Percentiles rank a stretch among this genome's conserved stretches.
Evolutionary conservation across 2,329 filamentous ascomycete genomes (phyloP).

Genomic region (Clonostachys sp.): DNA sequence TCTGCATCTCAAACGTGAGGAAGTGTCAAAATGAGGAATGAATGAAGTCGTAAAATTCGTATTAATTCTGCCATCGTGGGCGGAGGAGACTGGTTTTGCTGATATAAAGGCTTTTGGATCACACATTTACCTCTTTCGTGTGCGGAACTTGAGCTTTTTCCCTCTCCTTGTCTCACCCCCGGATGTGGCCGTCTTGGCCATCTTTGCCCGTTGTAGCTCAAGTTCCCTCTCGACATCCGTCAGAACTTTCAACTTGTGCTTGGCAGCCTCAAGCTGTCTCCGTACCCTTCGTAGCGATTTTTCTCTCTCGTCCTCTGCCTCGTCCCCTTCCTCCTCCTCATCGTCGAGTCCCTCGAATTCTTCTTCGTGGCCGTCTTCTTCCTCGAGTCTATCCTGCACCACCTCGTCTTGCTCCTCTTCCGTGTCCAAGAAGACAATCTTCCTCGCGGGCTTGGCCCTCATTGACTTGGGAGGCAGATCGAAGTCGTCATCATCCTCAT

Average conservation of each 20-base stretch:
- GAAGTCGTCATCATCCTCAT: conserved; percentile 24
- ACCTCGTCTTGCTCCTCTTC: conserved; percentile 25
- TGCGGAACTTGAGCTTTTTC: conserved; percentile 57
- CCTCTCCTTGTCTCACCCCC: conserved; percentile 55
- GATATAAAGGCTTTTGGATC: background rate
- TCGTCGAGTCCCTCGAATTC: conserved; percentile 8
- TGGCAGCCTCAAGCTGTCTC: conserved; percentile 42
- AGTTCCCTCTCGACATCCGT: conserved; percentile 52
- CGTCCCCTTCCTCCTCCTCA: conserved; percentile 15
- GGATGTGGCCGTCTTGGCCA: conserved; percentile 61
- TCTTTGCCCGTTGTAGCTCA: conserved; percentile 55
- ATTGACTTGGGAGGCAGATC: conserved; percentile 10
- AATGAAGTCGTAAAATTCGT: no score
- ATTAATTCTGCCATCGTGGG: no score
- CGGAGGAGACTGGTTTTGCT: no score
- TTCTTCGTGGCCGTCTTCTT: conserved; percentile 15
- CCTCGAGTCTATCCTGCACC: conserved; percentile 19
- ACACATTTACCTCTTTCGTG: conserved; percentile 52
- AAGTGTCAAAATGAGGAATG: no score
- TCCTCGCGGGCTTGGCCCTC: conserved; percentile 27
- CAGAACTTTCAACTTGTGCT: conserved; percentile 51
- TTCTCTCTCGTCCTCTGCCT: conserved; percentile 8
- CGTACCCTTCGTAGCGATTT: conserved; percentile 39
- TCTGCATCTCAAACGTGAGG: no score
- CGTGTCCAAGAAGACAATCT: conserved; percentile 47